phyloP scores from a whole-genome alignment of 1,284 basidiomycete genomes.

The Gymnopus androsaceus region DNA sequence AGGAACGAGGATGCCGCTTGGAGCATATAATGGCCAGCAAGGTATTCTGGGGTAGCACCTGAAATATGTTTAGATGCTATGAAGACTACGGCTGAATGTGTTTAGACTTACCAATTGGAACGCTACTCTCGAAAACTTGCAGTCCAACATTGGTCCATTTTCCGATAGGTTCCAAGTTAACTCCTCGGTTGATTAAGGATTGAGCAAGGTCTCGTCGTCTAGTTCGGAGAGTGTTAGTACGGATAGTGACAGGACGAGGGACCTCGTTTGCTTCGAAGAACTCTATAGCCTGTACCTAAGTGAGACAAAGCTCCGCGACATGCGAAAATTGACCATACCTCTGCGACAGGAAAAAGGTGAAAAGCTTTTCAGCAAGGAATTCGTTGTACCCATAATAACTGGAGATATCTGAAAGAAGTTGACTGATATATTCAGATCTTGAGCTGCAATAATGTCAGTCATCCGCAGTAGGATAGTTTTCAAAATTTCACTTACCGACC shows the following conservation, averaged over 20 bases:
- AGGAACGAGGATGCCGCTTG: conserved; percentile 99
- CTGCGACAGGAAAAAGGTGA: conserved; percentile 89
- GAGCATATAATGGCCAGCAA: conserved; percentile 99
- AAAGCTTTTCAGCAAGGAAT: conserved; percentile 93
- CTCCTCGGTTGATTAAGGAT: conserved; percentile 92
- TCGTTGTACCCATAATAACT: conserved; percentile 99
- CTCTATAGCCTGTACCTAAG: conserved; percentile 78
- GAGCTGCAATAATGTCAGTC: conserved; percentile 49
- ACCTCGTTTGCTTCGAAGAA: conserved; percentile 99
- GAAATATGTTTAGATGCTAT: background rate
- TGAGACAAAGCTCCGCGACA: conserved; percentile 12
- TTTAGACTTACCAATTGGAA: conserved; percentile 76
- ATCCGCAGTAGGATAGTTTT: conserved; percentile 2
- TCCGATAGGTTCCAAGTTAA: conserved; percentile 96
- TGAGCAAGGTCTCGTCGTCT: conserved; percentile 94
- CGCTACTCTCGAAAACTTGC: conserved; percentile 95
- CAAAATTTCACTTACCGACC: conserved; percentile 60
- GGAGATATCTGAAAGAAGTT: conserved; percentile 86
- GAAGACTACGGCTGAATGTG: background rate
- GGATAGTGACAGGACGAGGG: conserved; percentile 95
- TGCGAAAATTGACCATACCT: conserved; percentile 50
- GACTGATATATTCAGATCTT: conserved; percentile 87
- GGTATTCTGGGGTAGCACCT: conserved; percentile 97
- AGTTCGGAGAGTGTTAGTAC: conserved; percentile 95
- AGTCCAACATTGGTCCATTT: conserved; percentile 99